Evolutionary conservation across 192 early-diverging fungal genomes (phyloP).

Genomic region (Coemansia sp.): DNA sequence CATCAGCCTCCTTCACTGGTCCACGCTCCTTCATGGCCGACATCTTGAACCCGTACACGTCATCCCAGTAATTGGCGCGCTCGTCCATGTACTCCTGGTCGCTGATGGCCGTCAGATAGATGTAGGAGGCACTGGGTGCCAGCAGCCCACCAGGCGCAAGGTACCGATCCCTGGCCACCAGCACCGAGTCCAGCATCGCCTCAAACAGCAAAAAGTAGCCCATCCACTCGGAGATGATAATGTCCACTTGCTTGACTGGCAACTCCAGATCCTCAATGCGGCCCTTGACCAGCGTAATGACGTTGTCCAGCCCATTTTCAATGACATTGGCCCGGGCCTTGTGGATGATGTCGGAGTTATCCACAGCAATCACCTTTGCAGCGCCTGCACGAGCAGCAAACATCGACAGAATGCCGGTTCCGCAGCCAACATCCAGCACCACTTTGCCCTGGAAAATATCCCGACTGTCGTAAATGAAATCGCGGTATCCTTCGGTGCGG

Average conservation of each 20-base stretch:
- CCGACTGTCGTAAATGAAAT: constrained; percentile 86
- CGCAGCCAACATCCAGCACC: constrained; percentile 94
- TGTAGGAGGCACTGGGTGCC: constrained; percentile 86
- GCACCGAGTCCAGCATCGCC: constrained; percentile 73
- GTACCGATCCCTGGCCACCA: constrained; percentile 71
- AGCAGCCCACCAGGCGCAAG: constrained; percentile 92
- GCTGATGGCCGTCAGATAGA: constrained; percentile 84
- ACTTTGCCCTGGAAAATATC: constrained; percentile 79
- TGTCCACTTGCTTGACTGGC: constrained; percentile 78
- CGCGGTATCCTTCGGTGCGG: constrained; percentile 90
- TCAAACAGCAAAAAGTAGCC: constrained; percentile 96
- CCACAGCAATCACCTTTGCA: constrained; percentile 83
- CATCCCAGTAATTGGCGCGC: constrained; percentile 79
- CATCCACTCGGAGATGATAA: constrained; percentile 96
- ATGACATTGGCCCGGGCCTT: constrained; percentile 70
- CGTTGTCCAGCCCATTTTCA: constrained; percentile 76
- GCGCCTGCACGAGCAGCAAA: constrained; percentile 96
- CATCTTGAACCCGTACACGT: constrained; percentile 96
- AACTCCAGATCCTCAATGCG: constrained; percentile 70
- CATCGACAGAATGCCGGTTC: constrained; percentile 92
- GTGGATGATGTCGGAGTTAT: constrained; percentile 56
- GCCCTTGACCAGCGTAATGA: constrained; percentile 87
- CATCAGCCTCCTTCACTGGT: constrained; percentile 69
- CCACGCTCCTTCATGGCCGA: constrained; percentile 71
- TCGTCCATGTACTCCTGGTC: constrained; percentile 81